Evolutionary conservation across 108 stramenopile species (phyloP), one percentile per base, ranked within the genome.

Genomic region (Schizochytrium sp.): DNA sequence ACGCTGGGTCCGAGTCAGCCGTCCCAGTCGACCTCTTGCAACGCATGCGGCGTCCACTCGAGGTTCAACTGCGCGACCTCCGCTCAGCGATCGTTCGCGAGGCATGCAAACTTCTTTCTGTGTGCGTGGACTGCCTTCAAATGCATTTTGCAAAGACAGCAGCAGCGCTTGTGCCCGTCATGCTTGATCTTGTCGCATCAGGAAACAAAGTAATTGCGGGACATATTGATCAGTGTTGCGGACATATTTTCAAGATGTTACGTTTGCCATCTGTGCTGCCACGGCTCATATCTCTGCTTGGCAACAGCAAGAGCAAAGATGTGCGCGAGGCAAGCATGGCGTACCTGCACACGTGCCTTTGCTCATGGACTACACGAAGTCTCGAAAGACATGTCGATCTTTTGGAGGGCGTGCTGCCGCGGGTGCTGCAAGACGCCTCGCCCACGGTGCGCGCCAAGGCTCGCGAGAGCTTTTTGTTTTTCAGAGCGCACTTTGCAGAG

Each of bases 61-160:
- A 83, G 51, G n/a, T 45, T 3, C 76, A 83, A 53, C 10, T 83
- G 16, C 45, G 51, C 44, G 76, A 83, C 51, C 76, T 83, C 1
- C 76, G 76, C 12, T 83, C 76, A 19, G 76, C 76, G 6, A 83
- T 83, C n/a, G 76, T 83, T 6, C 19, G 76, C n/a, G 76, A 83
- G 23, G 76, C 76, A 21, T 83, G 76, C 51, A 83, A 53, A 4
- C 51, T 83, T 6, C 45, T 83, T 18, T 6, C n/a, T 83, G 51
- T 83, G 8, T 83, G 76, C 23, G 45, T 47, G 6, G 76, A 83
- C 12, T 47, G 48, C 23, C 76, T 83, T 6, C 48, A 53, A 34
- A 34, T 18, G n/a, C 76, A 83, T 2, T 83, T 83, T 23, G n/a
- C 76, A 12, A 83, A 53, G 48, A 53, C 51, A 1, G 51, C 51